phyloP scores from a whole-genome alignment of 2,329 filamentous ascomycete species.

The Neophaeococcomyces mojaviensis region DNA sequence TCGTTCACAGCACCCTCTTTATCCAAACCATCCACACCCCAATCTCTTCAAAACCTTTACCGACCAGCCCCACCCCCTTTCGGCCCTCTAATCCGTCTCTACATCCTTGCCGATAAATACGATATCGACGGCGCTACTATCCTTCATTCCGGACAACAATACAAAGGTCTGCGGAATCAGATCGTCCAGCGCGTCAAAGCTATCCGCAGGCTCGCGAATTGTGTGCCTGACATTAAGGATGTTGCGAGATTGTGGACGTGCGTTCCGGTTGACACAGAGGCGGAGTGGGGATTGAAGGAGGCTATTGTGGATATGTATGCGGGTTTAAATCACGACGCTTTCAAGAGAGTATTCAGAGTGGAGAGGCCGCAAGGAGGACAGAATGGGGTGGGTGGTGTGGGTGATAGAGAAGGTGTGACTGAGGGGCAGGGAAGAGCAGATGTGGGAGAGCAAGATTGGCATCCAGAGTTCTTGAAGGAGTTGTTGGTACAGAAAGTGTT shows the following conservation, averaged over 20 bases:
- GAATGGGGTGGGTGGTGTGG: not conserved
- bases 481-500: too few species aligned
- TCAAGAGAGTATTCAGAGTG: not conserved
- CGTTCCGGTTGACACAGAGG: not conserved
- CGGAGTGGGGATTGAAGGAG: not conserved
- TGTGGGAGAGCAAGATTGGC: too few species aligned
- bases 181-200: not conserved
- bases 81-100: constrained; percentile 8
- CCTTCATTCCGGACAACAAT: not conserved
- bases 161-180: not conserved
- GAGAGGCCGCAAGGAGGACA: not conserved
- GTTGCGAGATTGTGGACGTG: not conserved
- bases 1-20: not conserved
- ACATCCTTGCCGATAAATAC: constrained; percentile 15
- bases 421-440: too few species aligned
- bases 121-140: constrained; percentile 3
- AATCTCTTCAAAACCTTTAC: not conserved
- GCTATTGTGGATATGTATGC: constrained; percentile 1
- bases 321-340: not conserved
- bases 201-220: constrained; percentile 2
- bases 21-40: not conserved
- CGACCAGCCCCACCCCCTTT: constrained; percentile 1
- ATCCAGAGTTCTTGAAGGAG: too few species aligned
- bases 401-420: not conserved
- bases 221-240: constrained; percentile 1